Evolutionary conservation across 805 yeast species (phyloP).

Genomic region (Metschnikowia lunata): DNA sequence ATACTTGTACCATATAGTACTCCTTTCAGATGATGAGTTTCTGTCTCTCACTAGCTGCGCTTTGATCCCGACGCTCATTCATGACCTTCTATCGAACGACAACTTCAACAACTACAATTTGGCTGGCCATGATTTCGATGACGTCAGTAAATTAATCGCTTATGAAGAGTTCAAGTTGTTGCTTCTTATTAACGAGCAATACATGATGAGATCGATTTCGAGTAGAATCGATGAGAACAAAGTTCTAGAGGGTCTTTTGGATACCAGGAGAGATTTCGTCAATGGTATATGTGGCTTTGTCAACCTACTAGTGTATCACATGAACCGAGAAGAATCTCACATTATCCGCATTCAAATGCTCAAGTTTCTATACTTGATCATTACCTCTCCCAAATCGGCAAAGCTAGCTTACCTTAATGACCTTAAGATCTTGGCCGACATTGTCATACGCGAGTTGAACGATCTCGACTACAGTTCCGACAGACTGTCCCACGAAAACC

Average conservation of each 20-base stretch:
- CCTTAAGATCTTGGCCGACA: constrained; percentile 76
- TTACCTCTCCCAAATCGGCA: constrained; percentile 60
- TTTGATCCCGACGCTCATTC: constrained; percentile 28
- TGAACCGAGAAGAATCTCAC: constrained; percentile 72
- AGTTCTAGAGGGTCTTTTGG: constrained; percentile 49
- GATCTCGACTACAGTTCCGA: constrained; percentile 50
- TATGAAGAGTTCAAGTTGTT: constrained; percentile 67
- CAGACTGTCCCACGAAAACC: constrained; percentile 56
- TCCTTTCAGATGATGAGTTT: constrained; percentile 34
- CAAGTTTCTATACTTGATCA: constrained; percentile 69
- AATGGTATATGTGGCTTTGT: constrained; percentile 62
- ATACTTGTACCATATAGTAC: constrained; percentile 33
- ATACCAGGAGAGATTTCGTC: constrained; percentile 18
- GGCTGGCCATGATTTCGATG: constrained; percentile 28
- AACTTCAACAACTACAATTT: constrained; percentile 32
- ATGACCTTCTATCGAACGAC: constrained; percentile 29
- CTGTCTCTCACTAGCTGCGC: constrained; percentile 21
- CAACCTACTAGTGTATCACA: constrained; percentile 53
- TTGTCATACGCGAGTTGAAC: constrained; percentile 72
- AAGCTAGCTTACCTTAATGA: constrained; percentile 80
- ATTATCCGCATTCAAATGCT: constrained; percentile 73
- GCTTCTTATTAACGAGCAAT: constrained; percentile 81
- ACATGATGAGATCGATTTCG: constrained; percentile 55
- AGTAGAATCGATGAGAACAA: constrained; percentile 33
- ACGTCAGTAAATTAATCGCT: constrained; percentile 45